Evolutionary conservation across 257 asterid species (phyloP).

Genomic region (Scutellaria barbata): DNA sequence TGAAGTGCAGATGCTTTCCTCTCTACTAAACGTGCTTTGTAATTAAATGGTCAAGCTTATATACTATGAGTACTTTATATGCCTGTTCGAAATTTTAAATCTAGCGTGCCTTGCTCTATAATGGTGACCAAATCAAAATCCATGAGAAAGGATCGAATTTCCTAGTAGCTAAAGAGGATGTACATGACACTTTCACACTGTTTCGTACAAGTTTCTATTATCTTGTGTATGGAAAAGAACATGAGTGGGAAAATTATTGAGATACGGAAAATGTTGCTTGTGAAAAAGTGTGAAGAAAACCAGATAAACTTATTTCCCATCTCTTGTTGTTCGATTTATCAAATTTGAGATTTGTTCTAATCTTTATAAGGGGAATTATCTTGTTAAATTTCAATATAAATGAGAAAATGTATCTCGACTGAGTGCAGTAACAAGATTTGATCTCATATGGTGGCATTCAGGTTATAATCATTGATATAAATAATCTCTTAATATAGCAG

Average conservation of each 20-base stretch:
- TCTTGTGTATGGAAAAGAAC: not conserved
- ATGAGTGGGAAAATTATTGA: not conserved
- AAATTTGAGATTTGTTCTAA: too few species aligned
- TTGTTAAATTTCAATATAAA: too few species aligned
- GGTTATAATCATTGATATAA: too few species aligned
- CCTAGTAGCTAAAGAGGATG: not conserved
- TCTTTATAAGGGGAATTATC: too few species aligned
- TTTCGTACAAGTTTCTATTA: not conserved
- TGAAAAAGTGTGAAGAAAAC: not conserved
- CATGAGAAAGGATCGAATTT: not conserved
- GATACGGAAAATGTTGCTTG: not conserved
- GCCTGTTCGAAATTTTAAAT: not conserved
- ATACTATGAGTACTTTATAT: not conserved
- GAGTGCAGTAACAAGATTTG: too few species aligned
- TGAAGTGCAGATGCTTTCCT: slow-evolving; percentile 4
- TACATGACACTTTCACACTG: not conserved
- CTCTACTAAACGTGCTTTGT: not conserved
- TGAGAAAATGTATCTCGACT: too few species aligned
- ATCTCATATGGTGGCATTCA: too few species aligned
- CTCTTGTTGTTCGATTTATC: too few species aligned
- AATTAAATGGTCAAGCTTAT: slow-evolving; percentile 6
- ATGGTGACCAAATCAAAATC: not conserved
- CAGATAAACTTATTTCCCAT: not conserved
- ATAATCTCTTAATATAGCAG: too few species aligned
- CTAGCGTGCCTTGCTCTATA: not conserved